Conservation (phyloP, 345 rosid species). For the Nasturtium officinale region DNA sequence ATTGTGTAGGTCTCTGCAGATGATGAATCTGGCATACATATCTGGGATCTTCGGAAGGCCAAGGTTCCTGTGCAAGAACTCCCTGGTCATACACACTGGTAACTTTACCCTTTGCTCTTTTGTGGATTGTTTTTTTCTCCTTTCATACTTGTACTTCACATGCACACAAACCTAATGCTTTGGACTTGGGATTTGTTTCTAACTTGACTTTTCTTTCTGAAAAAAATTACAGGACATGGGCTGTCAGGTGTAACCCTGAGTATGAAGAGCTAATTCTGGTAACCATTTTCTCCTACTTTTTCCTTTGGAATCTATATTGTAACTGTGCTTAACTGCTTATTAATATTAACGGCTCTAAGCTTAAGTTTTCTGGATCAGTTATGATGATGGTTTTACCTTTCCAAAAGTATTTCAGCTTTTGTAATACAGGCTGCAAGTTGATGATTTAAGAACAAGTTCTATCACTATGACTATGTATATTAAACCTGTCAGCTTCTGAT, state of each 20-base stretch:
- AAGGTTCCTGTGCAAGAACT: slow-evolving; percentile 63
- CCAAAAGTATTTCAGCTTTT: neutral
- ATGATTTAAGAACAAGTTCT: neutral
- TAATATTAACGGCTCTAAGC: neutral
- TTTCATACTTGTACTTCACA: slow-evolving; percentile 6
- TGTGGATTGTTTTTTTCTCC: slow-evolving; percentile 7
- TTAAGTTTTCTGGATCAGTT: neutral
- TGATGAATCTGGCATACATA: slow-evolving; percentile 66
- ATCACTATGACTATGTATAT: neutral
- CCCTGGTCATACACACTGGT: slow-evolving; percentile 85
- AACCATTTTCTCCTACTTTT: slow-evolving; percentile 26
- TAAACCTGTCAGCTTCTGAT: slow-evolving; percentile 7
- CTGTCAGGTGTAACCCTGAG: slow-evolving; percentile 82
- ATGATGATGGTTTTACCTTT: neutral
- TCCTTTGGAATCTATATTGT: slow-evolving; percentile 17
- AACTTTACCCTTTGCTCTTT: slow-evolving; percentile 18
- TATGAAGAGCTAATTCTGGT: slow-evolving; percentile 80
- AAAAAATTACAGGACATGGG: slow-evolving; percentile 74
- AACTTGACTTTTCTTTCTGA: neutral
- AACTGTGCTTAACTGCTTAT: neutral
- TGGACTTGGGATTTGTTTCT: slow-evolving; percentile 1
- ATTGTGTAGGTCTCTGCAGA: slow-evolving; percentile 62
- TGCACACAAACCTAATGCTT: neutral
- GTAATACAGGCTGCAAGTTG: neutral
- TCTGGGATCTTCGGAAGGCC: slow-evolving; percentile 73